Evolutionary conservation across 2,329 filamentous ascomycete genomes (phyloP).

Genomic region (Fusarium torulosum): DNA sequence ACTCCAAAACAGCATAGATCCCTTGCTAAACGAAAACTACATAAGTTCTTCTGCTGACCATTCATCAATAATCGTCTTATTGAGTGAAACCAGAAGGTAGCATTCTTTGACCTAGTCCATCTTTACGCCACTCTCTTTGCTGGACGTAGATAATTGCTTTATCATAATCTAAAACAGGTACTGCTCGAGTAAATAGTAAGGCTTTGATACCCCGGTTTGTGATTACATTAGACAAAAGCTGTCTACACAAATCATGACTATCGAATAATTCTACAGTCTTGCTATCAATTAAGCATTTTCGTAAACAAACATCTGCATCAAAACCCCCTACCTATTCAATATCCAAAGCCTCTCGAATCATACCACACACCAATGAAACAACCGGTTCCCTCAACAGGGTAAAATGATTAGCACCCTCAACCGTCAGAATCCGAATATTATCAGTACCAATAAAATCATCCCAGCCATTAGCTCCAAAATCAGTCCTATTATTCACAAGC

Average conservation of each 20-base stretch:
- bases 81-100: neutral
- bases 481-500: constrained; percentile 1
- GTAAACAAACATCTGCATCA: neutral
- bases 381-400: constrained; percentile 6
- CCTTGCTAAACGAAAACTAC: neutral
- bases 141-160: no score
- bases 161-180: no score
- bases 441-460: neutral
- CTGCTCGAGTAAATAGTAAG: no score
- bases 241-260: neutral
- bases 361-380: neutral
- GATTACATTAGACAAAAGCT: no score
- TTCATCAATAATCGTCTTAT: neutral
- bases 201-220: no score
- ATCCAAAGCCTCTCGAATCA: neutral
- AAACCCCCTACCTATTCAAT: neutral
- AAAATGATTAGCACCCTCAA: constrained; percentile 5
- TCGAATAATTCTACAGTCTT: neutral
- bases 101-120: neutral
- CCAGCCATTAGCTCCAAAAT: neutral
- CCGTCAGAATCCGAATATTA: neutral
- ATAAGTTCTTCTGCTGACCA: neutral
- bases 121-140: neutral
- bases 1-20: neutral
- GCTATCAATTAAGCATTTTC: neutral